Conservation (phyloP, 2,329 filamentous ascomycete species). For the Sporothrix schenckii region DNA sequence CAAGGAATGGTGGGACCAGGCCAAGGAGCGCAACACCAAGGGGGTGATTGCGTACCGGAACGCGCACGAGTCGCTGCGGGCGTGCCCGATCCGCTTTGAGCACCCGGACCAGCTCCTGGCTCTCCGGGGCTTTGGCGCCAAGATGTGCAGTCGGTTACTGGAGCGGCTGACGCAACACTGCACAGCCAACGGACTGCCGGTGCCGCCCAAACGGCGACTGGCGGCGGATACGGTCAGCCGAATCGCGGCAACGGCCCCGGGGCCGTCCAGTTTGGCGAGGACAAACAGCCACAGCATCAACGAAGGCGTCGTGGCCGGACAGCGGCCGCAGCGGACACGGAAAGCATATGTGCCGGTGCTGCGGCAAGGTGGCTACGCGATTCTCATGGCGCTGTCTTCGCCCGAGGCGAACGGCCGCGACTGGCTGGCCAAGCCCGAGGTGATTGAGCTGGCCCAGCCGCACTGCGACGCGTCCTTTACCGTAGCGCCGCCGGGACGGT, state of each 20-base stretch:
- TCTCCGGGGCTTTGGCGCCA: slow-evolving; percentile 73
- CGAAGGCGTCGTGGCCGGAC: slow-evolving; percentile 35
- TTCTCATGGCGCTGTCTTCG: slow-evolving; percentile 68
- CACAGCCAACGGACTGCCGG: slow-evolving; percentile 65
- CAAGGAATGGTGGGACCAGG: slow-evolving; percentile 74
- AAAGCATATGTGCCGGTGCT: slow-evolving; percentile 73
- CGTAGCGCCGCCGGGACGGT: slow-evolving; percentile 66
- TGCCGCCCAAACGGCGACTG: slow-evolving; percentile 57
- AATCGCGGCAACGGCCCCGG: slow-evolving; percentile 34
- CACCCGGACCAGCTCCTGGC: slow-evolving; percentile 74
- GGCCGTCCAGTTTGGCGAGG: slow-evolving; percentile 18
- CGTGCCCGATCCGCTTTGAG: slow-evolving; percentile 69
- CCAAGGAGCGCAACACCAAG: slow-evolving; percentile 69
- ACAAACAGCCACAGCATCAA: not conserved
- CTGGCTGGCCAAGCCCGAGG: slow-evolving; percentile 67
- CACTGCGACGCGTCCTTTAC: slow-evolving; percentile 75
- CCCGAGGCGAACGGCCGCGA: slow-evolving; percentile 57
- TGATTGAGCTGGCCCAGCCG: slow-evolving; percentile 70
- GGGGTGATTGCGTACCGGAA: slow-evolving; percentile 72
- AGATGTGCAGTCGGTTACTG: slow-evolving; percentile 70
- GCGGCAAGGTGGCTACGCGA: slow-evolving; percentile 73
- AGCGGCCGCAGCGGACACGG: slow-evolving; percentile 47
- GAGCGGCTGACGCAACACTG: slow-evolving; percentile 64
- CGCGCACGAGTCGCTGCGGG: slow-evolving; percentile 75
- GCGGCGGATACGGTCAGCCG: slow-evolving; percentile 38